A percentile compares a stretch with the other conserved stretches of the same genome.
Conservation (phyloP, 306 rosid genomes). For the Carpinus fangiana region DNA sequence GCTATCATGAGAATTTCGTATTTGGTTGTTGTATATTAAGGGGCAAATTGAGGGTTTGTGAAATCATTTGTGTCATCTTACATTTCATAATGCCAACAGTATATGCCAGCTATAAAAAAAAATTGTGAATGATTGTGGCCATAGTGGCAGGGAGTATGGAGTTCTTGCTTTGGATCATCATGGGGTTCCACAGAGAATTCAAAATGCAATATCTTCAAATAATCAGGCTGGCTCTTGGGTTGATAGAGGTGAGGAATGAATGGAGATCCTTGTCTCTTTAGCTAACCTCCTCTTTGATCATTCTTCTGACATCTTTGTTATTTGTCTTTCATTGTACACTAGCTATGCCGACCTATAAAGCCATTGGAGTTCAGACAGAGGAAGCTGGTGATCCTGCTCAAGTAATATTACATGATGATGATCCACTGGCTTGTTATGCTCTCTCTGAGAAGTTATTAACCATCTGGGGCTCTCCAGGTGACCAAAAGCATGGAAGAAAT, state of each 20-base stretch:
- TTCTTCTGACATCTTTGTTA: constrained; percentile 22
- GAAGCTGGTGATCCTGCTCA: constrained; percentile 35
- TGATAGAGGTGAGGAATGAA: constrained; percentile 44
- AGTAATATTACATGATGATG: constrained; percentile 34
- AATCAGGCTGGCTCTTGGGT: constrained; percentile 15
- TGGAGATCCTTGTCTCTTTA: constrained; percentile 9
- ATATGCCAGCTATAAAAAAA: constrained; percentile 1
- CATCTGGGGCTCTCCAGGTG: constrained; percentile 59
- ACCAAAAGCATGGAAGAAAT: constrained; percentile 49
- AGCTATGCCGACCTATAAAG: constrained; percentile 42
- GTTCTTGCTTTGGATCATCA: constrained; percentile 29
- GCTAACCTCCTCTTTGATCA: constrained; percentile 9
- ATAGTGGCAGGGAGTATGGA: constrained; percentile 45
- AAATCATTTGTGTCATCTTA: not conserved
- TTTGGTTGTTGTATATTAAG: not conserved
- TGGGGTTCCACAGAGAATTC: constrained; percentile 34
- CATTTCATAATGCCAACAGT: not conserved
- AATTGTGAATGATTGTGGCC: constrained; percentile 26
- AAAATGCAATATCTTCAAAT: constrained; percentile 33
- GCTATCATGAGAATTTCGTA: not conserved
- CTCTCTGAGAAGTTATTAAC: constrained; percentile 71
- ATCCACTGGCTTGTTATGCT: constrained; percentile 42
- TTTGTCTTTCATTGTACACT: constrained; percentile 23
- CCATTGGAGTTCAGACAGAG: constrained; percentile 50
- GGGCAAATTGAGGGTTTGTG: not conserved